Conservation (phyloP, 257 asterid genomes). For the Penstemon eatonii region DNA sequence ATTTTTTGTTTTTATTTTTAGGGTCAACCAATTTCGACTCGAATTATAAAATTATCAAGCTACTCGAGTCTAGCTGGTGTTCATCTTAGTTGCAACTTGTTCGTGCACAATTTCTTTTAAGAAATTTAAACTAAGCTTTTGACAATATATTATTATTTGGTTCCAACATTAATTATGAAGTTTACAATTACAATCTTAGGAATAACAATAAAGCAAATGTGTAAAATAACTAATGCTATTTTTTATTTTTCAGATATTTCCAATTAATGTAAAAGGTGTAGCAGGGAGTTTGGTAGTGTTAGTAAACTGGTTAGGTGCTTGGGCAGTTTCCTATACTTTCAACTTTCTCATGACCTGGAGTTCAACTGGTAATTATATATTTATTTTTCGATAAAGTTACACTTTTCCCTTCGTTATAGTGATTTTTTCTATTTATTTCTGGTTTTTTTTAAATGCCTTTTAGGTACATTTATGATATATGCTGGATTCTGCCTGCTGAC, state of each 20-base stretch:
- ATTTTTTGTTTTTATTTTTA: too few relatives aligned
- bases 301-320: slow-evolving; percentile 87
- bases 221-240: too few relatives aligned
- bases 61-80: too few relatives aligned
- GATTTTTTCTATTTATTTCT: background rate
- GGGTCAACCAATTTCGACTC: too few relatives aligned
- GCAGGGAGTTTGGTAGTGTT: slow-evolving; percentile 83
- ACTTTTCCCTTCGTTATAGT: too few relatives aligned
- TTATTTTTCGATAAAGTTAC: too few relatives aligned
- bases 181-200: background rate
- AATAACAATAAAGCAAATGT: too few relatives aligned
- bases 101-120: too few relatives aligned
- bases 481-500: slow-evolving; percentile 55
- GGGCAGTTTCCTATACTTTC: slow-evolving; percentile 82
- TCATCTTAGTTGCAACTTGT: too few relatives aligned
- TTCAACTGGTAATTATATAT: too few relatives aligned
- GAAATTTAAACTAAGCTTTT: too few relatives aligned
- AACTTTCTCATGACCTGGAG: slow-evolving; percentile 33
- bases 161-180: background rate
- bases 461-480: slow-evolving; percentile 63
- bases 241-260: slow-evolving; percentile 58
- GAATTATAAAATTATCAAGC: too few relatives aligned
- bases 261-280: slow-evolving; percentile 68
- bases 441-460: background rate
- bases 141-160: background rate